These are phyloP conservation scores for Coniochaeta pulveracea DNA, from an alignment of 2,329 filamentous ascomycete genomes.

Conservation along the genomic window DNA sequence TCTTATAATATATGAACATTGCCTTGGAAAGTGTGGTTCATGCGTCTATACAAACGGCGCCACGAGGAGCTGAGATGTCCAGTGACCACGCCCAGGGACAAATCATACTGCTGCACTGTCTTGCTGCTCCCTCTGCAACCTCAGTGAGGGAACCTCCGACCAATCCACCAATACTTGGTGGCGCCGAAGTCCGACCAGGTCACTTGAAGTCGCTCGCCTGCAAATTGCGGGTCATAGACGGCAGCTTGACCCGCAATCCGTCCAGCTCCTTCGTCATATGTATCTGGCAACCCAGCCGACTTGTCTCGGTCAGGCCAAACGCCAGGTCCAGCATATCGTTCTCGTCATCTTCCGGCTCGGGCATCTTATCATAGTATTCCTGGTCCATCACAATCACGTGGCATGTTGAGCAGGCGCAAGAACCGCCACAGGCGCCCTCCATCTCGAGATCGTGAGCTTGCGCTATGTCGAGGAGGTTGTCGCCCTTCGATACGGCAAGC, in stretches of 20 bases:
- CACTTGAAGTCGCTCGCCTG: slow-evolving; percentile 82
- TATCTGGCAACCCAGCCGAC: slow-evolving; percentile 78
- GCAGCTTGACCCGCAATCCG: slow-evolving; percentile 73
- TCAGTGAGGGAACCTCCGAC: background rate
- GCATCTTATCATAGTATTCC: slow-evolving; percentile 65
- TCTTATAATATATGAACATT: no score
- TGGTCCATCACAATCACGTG: slow-evolving; percentile 75
- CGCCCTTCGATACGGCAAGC: slow-evolving; percentile 71
- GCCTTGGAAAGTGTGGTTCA: no score
- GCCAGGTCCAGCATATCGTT: slow-evolving; percentile 89
- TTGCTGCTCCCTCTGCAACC: no score
- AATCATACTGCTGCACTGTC: no score
- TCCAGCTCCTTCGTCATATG: slow-evolving; percentile 84
- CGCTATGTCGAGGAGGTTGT: slow-evolving; percentile 91
- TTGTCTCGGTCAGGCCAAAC: slow-evolving; percentile 81
- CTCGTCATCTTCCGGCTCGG: slow-evolving; percentile 67
- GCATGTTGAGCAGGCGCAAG: slow-evolving; percentile 87
- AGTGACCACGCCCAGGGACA: no score
- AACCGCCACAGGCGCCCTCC: slow-evolving; percentile 95
- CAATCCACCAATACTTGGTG: slow-evolving; percentile 1
- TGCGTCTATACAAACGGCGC: no score
- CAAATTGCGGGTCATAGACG: slow-evolving; percentile 89
- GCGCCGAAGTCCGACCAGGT: no score
- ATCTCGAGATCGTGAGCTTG: slow-evolving; percentile 94
- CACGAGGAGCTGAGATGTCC: no score